Conservation (phyloP, 495 filamentous ascomycete genomes). For the Melanomma pulvis-pyrius region DNA sequence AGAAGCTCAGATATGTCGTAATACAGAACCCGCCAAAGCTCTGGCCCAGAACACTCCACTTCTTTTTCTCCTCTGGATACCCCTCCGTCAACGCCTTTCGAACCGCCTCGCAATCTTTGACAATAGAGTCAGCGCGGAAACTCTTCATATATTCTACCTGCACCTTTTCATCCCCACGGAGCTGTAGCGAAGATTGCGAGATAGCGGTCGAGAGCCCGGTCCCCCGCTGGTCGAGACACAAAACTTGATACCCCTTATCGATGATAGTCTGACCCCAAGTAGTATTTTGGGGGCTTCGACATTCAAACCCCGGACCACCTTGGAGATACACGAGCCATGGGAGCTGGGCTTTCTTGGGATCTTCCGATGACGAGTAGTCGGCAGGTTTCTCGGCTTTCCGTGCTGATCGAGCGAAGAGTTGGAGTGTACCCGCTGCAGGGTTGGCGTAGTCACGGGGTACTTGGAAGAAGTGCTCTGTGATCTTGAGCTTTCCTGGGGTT, state of each 20-base stretch:
- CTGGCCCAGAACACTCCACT: conserved; percentile 84
- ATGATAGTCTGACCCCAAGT: conserved; percentile 68
- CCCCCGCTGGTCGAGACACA: conserved; percentile 86
- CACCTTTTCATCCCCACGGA: conserved; percentile 60
- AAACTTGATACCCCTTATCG: conserved; percentile 78
- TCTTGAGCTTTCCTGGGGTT: conserved; percentile 66
- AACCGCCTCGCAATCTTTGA: conserved; percentile 86
- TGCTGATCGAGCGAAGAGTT: conserved; percentile 76
- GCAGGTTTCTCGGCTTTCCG: conserved; percentile 65
- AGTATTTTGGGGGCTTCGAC: conserved; percentile 69
- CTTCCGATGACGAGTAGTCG: conserved; percentile 47
- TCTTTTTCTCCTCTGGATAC: conserved; percentile 68
- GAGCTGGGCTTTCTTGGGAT: conserved; percentile 53
- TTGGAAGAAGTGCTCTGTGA: conserved; percentile 83
- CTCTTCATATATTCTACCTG: conserved; percentile 83
- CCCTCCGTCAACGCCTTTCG: conserved; percentile 70
- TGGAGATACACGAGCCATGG: conserved; percentile 57
- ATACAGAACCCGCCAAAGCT: conserved; percentile 89
- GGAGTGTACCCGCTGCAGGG: conserved; percentile 62
- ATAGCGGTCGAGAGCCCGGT: conserved; percentile 83
- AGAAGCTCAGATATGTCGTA: conserved; percentile 78
- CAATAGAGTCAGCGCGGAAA: conserved; percentile 85
- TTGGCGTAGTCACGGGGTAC: conserved; percentile 75
- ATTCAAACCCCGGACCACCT: conserved; percentile 75
- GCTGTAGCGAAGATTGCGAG: conserved; percentile 66